Base-by-base conservation (phyloP, 768 basidiomycete genomes). In the Suillus lakei region DNA sequence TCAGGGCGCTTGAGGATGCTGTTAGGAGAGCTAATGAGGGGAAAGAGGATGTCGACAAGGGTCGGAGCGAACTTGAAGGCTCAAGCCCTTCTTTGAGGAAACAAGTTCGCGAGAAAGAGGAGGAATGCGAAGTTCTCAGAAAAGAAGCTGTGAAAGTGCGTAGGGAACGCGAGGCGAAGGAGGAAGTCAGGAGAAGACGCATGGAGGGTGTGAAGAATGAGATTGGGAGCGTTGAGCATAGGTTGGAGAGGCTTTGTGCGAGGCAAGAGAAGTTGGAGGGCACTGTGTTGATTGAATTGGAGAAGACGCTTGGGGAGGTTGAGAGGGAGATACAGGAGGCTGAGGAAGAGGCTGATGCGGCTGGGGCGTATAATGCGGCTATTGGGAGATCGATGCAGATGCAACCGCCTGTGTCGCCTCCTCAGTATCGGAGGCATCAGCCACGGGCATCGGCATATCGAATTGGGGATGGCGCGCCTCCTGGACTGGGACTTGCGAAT, bases 1-100 rank as follows among this genome's bases (percentile, higher is more conserved):
- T 91, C 12, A 83, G 95, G 13, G 93, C 96, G 1, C 79, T 97
- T 44, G 95, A 96, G 73, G 95, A 97, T 72, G 91, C 94, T 3
- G 89, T 91, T 15, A 95, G 92, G 72, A 88, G 93, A 62, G 88
- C 92, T 12, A 87, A 86, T 67, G 84, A 86, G 7, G 83, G 81
- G 0, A 82, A 86, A 10, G 80, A 77, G 26, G 79, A 84, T 16
- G 69, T 86, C 62, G 75, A 88, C 74, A 69, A 77, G 69, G 74
- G 76, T 63, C 73, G 78, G 0, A 70, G 64, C 28, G 77, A 74
- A 2, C 76, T 86, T 43, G 80, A 84, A 59, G 76, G 74, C 16
- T 78, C 79, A 6, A 67, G 85, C 65, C 80, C 79, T 3, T 76
- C 66, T 5, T 72, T 88, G 38, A 73, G 73, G 64, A 67, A 70